phyloP scores from a whole-genome alignment of 1,284 basidiomycete species.

The Termitomyces sp. region DNA sequence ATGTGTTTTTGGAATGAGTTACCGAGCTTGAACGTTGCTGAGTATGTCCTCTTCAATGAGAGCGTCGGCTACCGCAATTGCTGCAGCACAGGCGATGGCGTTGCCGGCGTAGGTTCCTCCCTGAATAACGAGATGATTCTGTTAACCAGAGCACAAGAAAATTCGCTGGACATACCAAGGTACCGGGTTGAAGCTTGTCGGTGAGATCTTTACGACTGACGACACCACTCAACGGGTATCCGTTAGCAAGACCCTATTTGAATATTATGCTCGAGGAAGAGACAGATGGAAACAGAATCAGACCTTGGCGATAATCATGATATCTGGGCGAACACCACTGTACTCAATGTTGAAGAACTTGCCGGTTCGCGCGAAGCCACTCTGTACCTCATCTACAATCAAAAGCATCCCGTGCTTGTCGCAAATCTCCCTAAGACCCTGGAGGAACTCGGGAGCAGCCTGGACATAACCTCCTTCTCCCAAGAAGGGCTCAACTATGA shows the following conservation, averaged over 20 bases:
- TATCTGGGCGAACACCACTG: conserved; percentile 80
- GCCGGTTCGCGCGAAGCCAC: conserved; percentile 86
- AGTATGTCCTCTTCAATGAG: conserved; percentile 77
- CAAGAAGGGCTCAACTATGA: conserved; percentile 88
- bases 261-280: neutral
- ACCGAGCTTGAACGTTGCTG: conserved; percentile 74
- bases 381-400: conserved; percentile 87
- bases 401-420: conserved; percentile 82
- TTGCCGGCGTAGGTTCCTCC: conserved; percentile 69
- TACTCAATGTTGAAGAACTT: conserved; percentile 78
- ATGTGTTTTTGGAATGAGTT: too few relatives aligned
- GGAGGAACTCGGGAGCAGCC: conserved; percentile 76
- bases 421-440: conserved; percentile 78
- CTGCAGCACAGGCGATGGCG: conserved; percentile 87
- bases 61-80: conserved; percentile 73
- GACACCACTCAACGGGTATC: conserved; percentile 89
- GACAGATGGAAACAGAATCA: conserved; percentile 3
- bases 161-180: conserved; percentile 53
- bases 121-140: too few relatives aligned
- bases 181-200: conserved; percentile 74
- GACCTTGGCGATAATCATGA: conserved; percentile 86
- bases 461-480: conserved; percentile 95
- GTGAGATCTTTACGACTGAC: conserved; percentile 81
- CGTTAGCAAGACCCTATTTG: conserved; percentile 91
- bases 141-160: too few relatives aligned